Evolutionary conservation across 2,329 filamentous ascomycete species (phyloP), one percentile per base, ranked within the genome.

Genomic region (Aureobasidium zeae): DNA sequence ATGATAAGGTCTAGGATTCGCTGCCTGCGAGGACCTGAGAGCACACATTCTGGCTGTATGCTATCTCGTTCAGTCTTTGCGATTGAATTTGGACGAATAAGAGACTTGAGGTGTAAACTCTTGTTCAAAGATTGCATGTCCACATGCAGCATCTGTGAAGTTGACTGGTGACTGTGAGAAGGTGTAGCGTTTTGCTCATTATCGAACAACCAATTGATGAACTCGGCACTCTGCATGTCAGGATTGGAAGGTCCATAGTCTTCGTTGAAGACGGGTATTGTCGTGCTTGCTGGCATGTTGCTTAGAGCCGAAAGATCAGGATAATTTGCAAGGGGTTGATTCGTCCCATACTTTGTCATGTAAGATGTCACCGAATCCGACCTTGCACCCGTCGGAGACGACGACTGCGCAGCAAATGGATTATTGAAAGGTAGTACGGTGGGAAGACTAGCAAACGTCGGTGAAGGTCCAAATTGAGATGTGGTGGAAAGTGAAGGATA

Each of bases 251-350:
- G 84, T 53, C 84, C 88, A 48, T 86, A 80, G 13, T 77, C 81
- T 54, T 94, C 86, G 12, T 86, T 86, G 62, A 95, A 95, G 19
- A 95, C 81, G 1, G 89, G 86, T 53, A 93, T 84, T 4, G 83
- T 38, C 2, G 29, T 22, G 26, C 20, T 19, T 15, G 26, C 17
- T 20, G 20, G 16, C 15, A 33, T 9, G 8, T 33, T 10, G 13
- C 28, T 13, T 2, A 33, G 3, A n/a, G 29, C 12, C 3, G 28
- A 8, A n/a, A 29, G 6, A 15, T 36, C 26, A 4, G 5, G 4
- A 10, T 22, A 17, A 10, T 26, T n/a, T 9, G 11, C n/a, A n/a
- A n/a, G n/a, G 15, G 13, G 1, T 13, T 17, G 42, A 13, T 26
- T 8, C 10, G 25, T 4, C 6, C n/a, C 11, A 8, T 35, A 17